Percentiles rank a stretch among this genome's conserved stretches.
These are phyloP conservation scores for Solanum rostratum DNA, from an alignment of 257 asterid species.

Conservation along the genomic window DNA sequence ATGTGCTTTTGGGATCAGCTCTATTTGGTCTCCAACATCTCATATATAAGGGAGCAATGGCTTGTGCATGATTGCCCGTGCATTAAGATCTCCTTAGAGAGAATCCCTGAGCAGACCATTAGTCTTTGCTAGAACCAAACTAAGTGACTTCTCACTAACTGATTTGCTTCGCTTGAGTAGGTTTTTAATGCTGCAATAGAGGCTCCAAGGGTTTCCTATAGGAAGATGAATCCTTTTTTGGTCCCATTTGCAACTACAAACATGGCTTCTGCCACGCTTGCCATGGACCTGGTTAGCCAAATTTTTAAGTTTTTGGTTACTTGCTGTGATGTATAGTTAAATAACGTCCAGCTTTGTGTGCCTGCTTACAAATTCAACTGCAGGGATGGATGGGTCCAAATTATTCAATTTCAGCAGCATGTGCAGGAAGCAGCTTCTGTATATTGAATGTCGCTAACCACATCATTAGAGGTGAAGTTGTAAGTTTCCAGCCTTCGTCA, in stretches of 20 bases:
- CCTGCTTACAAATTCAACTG: conserved; percentile 11
- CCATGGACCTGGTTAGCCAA: conserved; percentile 76
- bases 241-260: conserved; percentile 97
- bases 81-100: neutral
- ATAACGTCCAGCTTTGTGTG: neutral
- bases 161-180: conserved; percentile 32
- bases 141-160: neutral
- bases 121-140: neutral
- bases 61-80: neutral
- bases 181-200: conserved; percentile 85
- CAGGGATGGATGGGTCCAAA: conserved; percentile 99
- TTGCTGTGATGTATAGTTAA: conserved; percentile 3
- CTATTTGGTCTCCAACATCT: neutral
- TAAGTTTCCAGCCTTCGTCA: conserved; percentile 29
- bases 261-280: conserved; percentile 97
- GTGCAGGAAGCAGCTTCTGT: conserved; percentile 95
- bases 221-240: conserved; percentile 93
- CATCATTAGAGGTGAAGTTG: conserved; percentile 97
- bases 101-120: neutral
- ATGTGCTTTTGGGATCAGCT: neutral
- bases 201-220: conserved; percentile 73
- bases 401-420: conserved; percentile 92
- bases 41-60: neutral
- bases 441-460: conserved; percentile 91
- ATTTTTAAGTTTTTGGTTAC: neutral